A percentile compares a stretch with the other conserved stretches of the same genome.
phyloP scores from a whole-genome alignment of 768 basidiomycete species.

The Leucocoprinus sp. region DNA sequence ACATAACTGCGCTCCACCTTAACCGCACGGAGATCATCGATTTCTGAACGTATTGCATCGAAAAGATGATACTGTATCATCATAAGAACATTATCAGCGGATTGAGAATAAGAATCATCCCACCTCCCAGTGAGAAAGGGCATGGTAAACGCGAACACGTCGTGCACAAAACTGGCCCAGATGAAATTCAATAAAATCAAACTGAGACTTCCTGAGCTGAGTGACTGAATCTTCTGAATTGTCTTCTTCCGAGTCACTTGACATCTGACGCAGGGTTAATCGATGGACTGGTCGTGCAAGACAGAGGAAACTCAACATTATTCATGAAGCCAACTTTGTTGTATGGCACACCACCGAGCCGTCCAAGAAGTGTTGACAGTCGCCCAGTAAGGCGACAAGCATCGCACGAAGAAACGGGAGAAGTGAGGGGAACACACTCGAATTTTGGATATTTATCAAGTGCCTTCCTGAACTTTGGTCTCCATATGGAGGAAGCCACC shows the following conservation, averaged over 20 bases:
- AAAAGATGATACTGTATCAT: slow-evolving; percentile 54
- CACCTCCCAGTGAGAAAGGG: slow-evolving; percentile 82
- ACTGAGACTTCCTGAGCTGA: slow-evolving; percentile 3
- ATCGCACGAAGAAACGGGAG: slow-evolving; percentile 61
- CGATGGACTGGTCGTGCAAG: neutral
- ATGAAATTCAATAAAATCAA: slow-evolving; percentile 33
- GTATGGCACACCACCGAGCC: slow-evolving; percentile 63
- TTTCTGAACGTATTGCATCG: slow-evolving; percentile 45
- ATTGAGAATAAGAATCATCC: slow-evolving; percentile 14
- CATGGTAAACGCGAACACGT: slow-evolving; percentile 60
- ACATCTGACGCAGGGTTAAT: slow-evolving; percentile 1
- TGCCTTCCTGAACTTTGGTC: slow-evolving; percentile 52
- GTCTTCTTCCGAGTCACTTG: slow-evolving; percentile 10
- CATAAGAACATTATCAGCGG: slow-evolving; percentile 11
- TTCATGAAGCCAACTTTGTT: slow-evolving; percentile 57
- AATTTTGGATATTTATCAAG: slow-evolving; percentile 66
- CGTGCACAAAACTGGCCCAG: slow-evolving; percentile 77
- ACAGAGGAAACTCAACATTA: slow-evolving; percentile 7
- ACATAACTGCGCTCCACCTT: slow-evolving; percentile 39
- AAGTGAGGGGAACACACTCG: slow-evolving; percentile 41
- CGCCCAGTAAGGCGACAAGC: slow-evolving; percentile 75
- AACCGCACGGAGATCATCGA: slow-evolving; percentile 41
- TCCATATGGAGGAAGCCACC: slow-evolving; percentile 83
- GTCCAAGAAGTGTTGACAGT: slow-evolving; percentile 53
- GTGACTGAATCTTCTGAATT: slow-evolving; percentile 8